A percentile compares a stretch with the other conserved stretches of the same genome.
Evolutionary conservation across 176 grass and related monocot species (phyloP).

Genomic region (Poa pratensis): DNA sequence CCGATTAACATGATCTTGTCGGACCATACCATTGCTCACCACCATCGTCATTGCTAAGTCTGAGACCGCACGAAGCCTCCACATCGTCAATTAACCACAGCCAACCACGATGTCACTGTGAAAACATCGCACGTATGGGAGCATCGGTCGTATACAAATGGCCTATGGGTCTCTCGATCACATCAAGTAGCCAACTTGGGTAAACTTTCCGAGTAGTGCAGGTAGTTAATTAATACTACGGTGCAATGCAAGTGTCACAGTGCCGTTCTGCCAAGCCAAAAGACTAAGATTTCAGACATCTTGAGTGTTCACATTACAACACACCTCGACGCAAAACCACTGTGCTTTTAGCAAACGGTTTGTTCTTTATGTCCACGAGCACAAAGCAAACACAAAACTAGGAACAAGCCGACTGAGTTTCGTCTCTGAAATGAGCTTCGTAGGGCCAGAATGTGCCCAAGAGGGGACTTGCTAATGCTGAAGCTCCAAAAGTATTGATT

Average conservation of each 20-base stretch:
- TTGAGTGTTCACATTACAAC: not conserved
- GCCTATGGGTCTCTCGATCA: not conserved
- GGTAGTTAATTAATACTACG: not conserved
- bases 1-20: no score
- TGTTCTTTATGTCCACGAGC: not conserved
- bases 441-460: conserved; percentile 6
- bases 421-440: conserved; percentile 34
- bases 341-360: not conserved
- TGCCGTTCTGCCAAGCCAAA: not conserved
- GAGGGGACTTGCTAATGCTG: not conserved
- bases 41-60: no score
- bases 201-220: not conserved
- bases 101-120: not conserved
- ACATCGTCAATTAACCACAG: no score
- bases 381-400: not conserved
- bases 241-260: conserved; percentile 12
- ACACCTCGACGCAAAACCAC: not conserved
- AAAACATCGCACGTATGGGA: not conserved
- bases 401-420: conserved; percentile 13
- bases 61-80: no score
- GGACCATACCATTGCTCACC: no score
- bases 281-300: not conserved
- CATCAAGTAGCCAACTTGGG: not conserved
- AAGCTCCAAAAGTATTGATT: conserved; percentile 33
- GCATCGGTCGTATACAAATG: not conserved